Percentiles rank a stretch among this genome's conserved stretches.
These are phyloP conservation scores for Nicotiana obtusifolia DNA, from an alignment of 257 asterid species.

Conservation along the genomic window DNA sequence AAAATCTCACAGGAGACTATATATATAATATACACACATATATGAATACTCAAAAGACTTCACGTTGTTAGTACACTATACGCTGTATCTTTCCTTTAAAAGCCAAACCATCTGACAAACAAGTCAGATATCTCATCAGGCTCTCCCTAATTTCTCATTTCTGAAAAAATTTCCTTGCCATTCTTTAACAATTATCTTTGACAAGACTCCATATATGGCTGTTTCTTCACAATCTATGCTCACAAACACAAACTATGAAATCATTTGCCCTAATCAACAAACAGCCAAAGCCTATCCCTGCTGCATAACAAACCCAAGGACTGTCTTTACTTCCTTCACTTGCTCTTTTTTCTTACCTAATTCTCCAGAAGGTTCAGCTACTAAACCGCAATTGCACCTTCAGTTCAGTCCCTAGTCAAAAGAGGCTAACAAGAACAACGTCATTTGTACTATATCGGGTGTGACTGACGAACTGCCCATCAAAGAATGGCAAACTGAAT, in stretches of 20 bases:
- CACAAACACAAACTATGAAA: neutral
- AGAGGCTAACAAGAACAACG: neutral
- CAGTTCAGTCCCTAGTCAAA: neutral
- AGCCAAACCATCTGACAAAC: neutral
- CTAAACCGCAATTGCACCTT: neutral
- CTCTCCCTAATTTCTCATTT: neutral
- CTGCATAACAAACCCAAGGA: neutral
- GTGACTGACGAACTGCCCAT: neutral
- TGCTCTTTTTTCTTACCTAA: slow-evolving; percentile 4
- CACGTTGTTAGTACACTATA: neutral
- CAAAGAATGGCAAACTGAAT: neutral
- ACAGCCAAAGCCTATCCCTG: neutral
- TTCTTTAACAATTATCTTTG: neutral
- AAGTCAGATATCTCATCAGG: neutral
- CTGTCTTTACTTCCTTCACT: neutral
- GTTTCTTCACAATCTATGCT: neutral
- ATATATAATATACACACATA: neutral
- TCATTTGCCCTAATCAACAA: neutral
- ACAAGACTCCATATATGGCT: neutral
- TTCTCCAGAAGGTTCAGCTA: neutral
- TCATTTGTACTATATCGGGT: neutral
- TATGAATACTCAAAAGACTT: no score
- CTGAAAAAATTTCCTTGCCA: neutral
- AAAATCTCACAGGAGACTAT: neutral
- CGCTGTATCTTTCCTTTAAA: neutral